Percentiles rank a stretch among this genome's conserved stretches.
Evolutionary conservation across 768 basidiomycete genomes (phyloP).

Genomic region (Gelatoporia subvermispora): DNA sequence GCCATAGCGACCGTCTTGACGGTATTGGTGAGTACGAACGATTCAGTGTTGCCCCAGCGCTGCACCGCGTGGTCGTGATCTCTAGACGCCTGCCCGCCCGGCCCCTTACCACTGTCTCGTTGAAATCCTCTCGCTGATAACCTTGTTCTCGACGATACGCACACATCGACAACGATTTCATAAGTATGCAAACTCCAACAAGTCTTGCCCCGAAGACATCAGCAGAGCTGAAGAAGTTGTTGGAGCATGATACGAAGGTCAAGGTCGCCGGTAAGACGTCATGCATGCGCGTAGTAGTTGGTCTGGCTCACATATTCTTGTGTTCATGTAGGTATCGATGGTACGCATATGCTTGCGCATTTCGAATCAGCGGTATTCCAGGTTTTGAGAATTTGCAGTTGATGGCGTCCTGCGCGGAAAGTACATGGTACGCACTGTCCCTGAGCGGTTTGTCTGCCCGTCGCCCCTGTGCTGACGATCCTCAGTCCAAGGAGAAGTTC

Average conservation of each 20-base stretch:
- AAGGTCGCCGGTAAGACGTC: conserved; percentile 76
- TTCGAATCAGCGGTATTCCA: background rate
- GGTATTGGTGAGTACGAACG: too few species aligned
- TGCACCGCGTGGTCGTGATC: too few species aligned
- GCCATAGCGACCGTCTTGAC: too few species aligned
- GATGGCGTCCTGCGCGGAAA: conserved; percentile 96
- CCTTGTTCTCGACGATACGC: too few species aligned
- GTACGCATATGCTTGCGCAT: conserved; percentile 31
- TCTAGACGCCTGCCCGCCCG: too few species aligned
- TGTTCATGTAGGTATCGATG: conserved; percentile 52
- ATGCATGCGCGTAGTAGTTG: conserved; percentile 19
- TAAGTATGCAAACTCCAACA: too few species aligned
- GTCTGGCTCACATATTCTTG: background rate
- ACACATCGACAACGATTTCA: too few species aligned
- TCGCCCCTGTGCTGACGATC: conserved; percentile 7
- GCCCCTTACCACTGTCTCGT: too few species aligned
- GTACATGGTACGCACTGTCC: conserved; percentile 58
- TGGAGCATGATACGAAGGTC: conserved; percentile 72
- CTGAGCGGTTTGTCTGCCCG: background rate
- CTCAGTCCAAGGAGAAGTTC: conserved; percentile 90
- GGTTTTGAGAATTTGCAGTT: conserved; percentile 38
- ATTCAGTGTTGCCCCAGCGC: too few species aligned
- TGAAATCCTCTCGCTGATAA: too few species aligned
- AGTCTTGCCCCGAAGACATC: conserved; percentile 44
- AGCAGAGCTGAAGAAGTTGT: conserved; percentile 49